phyloP scores from a whole-genome alignment of 768 basidiomycete species.

The Cystobasidium ongulense region DNA sequence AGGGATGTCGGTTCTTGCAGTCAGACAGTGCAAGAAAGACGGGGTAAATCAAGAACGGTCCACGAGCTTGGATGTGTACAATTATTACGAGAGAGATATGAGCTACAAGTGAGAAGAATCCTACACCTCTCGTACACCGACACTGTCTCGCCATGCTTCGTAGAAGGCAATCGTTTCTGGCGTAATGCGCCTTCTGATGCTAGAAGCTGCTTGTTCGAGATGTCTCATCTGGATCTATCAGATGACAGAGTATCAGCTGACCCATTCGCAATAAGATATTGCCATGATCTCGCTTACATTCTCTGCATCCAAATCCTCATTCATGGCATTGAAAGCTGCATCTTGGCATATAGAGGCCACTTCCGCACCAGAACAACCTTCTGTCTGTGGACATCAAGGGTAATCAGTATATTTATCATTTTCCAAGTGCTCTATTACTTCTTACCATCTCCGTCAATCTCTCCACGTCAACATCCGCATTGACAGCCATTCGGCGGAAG shows the following conservation, averaged over 20 bases:
- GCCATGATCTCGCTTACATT: conserved; percentile 64
- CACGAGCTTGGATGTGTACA: not conserved
- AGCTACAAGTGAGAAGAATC: not conserved
- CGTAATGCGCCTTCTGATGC: conserved; percentile 74
- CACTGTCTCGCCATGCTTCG: conserved; percentile 57
- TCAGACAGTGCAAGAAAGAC: not conserved
- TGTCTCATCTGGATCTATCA: conserved; percentile 66
- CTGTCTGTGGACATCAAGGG: conserved; percentile 54
- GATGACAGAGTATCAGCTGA: not conserved
- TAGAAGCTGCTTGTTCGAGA: conserved; percentile 63
- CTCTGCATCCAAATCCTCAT: conserved; percentile 66
- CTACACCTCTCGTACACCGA: conserved; percentile 34
- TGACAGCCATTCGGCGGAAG: conserved; percentile 69
- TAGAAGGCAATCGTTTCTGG: conserved; percentile 65
- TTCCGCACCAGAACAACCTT: conserved; percentile 94
- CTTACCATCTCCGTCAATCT: conserved; percentile 48
- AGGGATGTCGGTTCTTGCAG: not conserved
- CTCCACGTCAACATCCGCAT: conserved; percentile 58
- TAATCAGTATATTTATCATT: not conserved
- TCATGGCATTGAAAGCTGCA: conserved; percentile 87
- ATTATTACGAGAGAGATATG: not conserved
- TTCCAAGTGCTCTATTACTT: not conserved
- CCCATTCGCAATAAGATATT: not conserved
- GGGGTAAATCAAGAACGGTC: not conserved
- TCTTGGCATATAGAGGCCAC: conserved; percentile 87